phyloP scores from a whole-genome alignment of 805 yeast genomes.

The Zygoascus flipseniorum region DNA sequence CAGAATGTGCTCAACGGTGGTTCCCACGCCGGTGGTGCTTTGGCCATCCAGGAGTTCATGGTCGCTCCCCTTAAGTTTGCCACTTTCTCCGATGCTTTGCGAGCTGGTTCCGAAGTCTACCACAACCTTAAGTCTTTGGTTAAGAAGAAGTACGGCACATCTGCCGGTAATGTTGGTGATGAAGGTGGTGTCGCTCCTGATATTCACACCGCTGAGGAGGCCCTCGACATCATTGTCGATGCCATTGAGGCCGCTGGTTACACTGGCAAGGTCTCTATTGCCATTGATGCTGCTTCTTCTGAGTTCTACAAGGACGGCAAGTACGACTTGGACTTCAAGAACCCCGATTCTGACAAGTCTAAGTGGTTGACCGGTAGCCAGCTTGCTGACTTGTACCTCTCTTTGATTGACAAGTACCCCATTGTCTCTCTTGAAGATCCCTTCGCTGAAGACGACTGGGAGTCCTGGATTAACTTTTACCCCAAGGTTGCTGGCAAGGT shows the following conservation, averaged over 20 bases:
- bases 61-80: conserved; percentile 91
- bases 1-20: conserved; percentile 99
- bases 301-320: conserved; percentile 96
- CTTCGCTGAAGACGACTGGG: conserved; percentile 99
- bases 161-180: conserved; percentile 99
- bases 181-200: conserved; percentile 99
- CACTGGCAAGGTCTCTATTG: conserved; percentile 86
- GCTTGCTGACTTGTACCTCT: conserved; percentile 76
- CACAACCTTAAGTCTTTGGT: conserved; percentile 89
- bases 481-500: conserved; percentile 39
- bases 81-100: conserved; percentile 88
- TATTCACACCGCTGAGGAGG: conserved; percentile 91
- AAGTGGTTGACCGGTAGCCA: conserved; percentile 87
- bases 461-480: conserved; percentile 89
- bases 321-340: conserved; percentile 98
- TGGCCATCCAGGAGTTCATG: conserved; percentile 99
- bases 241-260: conserved; percentile 94
- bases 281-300: conserved; percentile 93
- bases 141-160: conserved; percentile 91
- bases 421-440: conserved; percentile 98
- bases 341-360: conserved; percentile 83
- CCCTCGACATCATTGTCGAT: conserved; percentile 82
- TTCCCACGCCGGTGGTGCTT: conserved; percentile 98
- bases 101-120: conserved; percentile 97
- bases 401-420: conserved; percentile 84